Base-by-base conservation (phyloP, 805 yeast genomes). In the Candida morakotiae region DNA sequence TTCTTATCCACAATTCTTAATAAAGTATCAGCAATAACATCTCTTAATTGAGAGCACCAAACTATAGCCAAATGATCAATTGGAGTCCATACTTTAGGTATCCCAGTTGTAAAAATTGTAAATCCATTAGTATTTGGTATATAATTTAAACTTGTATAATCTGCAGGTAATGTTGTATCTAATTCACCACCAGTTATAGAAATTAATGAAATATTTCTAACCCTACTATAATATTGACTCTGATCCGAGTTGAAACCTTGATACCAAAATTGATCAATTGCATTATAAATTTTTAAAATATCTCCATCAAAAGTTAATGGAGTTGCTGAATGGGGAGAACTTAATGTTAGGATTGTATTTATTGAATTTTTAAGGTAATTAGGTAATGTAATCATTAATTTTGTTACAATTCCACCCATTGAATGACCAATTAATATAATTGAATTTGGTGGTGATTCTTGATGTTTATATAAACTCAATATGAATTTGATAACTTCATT, bases 401-500 rank as follows among this genome's bases (percentile, higher is more conserved):
- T 70, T 3, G 96, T 84, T 1, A 93, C 98, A 13, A 91, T 76
- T 2, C 98, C 98, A 28, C 98, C 98, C 98, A 91, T 91, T 0
- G 98, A 91, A 62, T 91, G 98, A 2, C 87, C 96, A 1, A 91
- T 46, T 0, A 91, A 55, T 0, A 91, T 76, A 1, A 91, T 95
- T 0, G 96, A 83, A 19, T 58, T 55, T 0, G 93, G 93, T 22
- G 64, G 63, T 6, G 56, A 51, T 1, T 56, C 53, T 15, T 55
- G 58, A 7, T 64, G 44, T n/a, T 58, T 46, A 50, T 91, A 91
- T 4, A 91, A 62, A 3, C 77, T 73, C 13, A 93, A 59, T 16
- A 91, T 88, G 53, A 82, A 88, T 16, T 62, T 58, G 3, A 93
- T 69, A 1, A 97, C 97, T 48, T 89, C 96, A 52, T 93, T 91